Base-by-base conservation (phyloP, 2,329 filamentous ascomycete genomes). In the Exophiala bonariae region DNA sequence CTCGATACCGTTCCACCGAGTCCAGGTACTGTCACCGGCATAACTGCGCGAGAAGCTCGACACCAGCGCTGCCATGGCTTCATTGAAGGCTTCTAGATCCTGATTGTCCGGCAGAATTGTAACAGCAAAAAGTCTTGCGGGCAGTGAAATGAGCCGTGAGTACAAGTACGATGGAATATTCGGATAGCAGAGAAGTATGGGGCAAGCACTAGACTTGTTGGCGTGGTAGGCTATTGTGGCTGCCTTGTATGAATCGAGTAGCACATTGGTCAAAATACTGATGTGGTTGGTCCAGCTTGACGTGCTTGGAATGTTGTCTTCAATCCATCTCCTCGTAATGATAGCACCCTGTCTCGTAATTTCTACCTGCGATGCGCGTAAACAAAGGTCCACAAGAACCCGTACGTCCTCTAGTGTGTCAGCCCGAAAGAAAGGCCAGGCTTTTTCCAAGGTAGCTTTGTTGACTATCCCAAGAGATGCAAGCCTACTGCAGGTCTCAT, bases 21-120 rank as follows among this genome's bases (percentile, higher is more conserved):
- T 44, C 17, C 17, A 34, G 2, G 26, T 8, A 8, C 50, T 45
- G 18, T 58, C 40, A 6, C 49, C 41, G 2, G 52, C 50, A 44
- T 59, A 59, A 38, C 51, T 58, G 3, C 34, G 37, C 3, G 46
- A 47, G 36, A 49, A 61, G 23, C 57, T 58, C 26, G 58, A 51
- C 6, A 56, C 52, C 10, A 63, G 28, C 9, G 46, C 34, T 9
- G 50, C 50, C 34, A 59, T 59, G n/a, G 60, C 54, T 18, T 56
- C 48, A 13, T 63, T 40, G 6, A 54, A 56, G 8, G 48, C 49
- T 18, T 61, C 32, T 14, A 62, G 55, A 33, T 62, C 58, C 11
- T 44, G 33, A 6, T 39, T 20, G 16, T 22, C 11, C 2, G 14
- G 18, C 40, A 42, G 2, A 55, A 44, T 16, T 55, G 58, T 44